Evolutionary conservation across 306 rosid species (phyloP).

Genomic region (Oemleria cerasiformis): DNA sequence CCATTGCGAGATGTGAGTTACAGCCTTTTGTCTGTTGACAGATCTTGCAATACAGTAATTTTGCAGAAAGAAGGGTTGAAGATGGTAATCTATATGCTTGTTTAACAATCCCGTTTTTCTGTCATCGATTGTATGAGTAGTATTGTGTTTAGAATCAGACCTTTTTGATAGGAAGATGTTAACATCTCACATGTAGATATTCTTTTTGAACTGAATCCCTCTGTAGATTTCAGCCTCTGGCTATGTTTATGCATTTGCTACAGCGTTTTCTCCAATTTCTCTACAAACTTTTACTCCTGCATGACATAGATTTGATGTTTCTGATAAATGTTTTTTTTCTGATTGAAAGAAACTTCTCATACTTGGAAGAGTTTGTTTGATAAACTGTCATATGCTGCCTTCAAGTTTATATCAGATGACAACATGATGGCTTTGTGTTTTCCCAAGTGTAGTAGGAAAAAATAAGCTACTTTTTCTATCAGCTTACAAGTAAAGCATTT

Average conservation of each 20-base stretch:
- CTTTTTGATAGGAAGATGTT: background rate
- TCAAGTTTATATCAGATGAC: background rate
- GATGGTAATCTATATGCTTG: too few relatives aligned
- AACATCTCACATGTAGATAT: background rate
- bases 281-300: background rate
- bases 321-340: background rate
- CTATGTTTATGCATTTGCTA: background rate
- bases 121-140: background rate
- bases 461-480: background rate
- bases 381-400: background rate
- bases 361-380: background rate
- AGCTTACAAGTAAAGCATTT: constrained; percentile 12
- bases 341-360: too few relatives aligned
- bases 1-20: constrained; percentile 69
- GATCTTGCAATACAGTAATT: constrained; percentile 7
- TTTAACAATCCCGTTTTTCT: background rate
- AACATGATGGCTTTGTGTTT: background rate
- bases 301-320: background rate
- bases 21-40: constrained; percentile 54
- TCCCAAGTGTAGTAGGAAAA: background rate
- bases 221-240: background rate
- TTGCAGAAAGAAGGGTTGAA: background rate
- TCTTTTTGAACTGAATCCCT: background rate
- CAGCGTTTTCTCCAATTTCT: background rate
- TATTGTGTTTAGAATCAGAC: background rate